phyloP scores from a whole-genome alignment of 208 protist species.

The Angomonas desouzai region DNA sequence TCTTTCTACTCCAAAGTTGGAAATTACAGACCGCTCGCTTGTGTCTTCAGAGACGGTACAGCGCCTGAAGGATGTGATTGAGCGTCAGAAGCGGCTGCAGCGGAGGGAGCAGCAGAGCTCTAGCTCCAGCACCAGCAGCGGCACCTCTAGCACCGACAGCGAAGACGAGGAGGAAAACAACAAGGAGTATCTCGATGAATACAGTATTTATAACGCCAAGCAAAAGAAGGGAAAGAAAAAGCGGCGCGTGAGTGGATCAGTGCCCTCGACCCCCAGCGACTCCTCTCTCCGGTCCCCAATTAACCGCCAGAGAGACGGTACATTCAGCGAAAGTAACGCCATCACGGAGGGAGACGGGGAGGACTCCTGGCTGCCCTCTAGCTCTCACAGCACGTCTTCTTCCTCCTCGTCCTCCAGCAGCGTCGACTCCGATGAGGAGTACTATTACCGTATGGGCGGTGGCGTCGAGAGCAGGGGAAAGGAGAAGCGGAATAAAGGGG shows the following conservation, averaged over 20 bases:
- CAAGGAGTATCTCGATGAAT: constrained; percentile 1
- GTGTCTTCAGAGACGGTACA: constrained; percentile 54
- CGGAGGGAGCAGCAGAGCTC: constrained; percentile 12
- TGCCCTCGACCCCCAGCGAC: not conserved
- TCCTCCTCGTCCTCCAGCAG: constrained; percentile 9
- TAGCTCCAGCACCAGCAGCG: constrained; percentile 16
- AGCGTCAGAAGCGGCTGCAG: constrained; percentile 26
- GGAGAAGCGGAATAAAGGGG: constrained; percentile 14
- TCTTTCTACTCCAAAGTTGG: constrained; percentile 49
- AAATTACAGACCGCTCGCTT: constrained; percentile 59
- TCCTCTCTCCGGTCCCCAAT: not conserved
- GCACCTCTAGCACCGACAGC: constrained; percentile 16
- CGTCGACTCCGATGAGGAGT: constrained; percentile 7
- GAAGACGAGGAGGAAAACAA: not conserved
- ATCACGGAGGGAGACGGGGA: not conserved
- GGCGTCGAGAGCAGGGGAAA: not conserved
- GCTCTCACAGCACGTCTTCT: not conserved
- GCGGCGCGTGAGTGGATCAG: not conserved
- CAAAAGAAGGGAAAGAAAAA: constrained; percentile 2
- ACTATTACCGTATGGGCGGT: constrained; percentile 17
- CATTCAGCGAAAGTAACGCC: not conserved
- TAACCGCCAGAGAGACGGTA: not conserved
- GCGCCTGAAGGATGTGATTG: constrained; percentile 58
- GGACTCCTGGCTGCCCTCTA: constrained; percentile 12
- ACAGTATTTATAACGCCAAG: not conserved